Evolutionary conservation across 768 basidiomycete species (phyloP).

Genomic region (Podaxis sp.): DNA sequence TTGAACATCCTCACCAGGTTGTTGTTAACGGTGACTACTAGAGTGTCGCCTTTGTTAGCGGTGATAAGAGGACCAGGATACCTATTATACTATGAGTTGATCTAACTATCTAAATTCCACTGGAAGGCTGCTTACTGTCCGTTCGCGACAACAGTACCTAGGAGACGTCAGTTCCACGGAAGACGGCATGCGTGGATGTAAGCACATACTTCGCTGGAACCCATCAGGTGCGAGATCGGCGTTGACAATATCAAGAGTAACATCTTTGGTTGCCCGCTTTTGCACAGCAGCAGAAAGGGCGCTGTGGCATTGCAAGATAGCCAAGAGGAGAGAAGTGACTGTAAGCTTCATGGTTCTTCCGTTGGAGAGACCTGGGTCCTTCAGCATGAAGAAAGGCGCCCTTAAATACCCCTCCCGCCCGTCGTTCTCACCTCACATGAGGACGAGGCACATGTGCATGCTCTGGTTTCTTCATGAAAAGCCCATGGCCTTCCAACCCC

Average conservation of each 20-base stretch:
- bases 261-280: constrained; percentile 6
- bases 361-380: not conserved
- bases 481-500: not conserved
- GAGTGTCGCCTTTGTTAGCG: constrained; percentile 29
- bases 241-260: constrained; percentile 35
- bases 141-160: constrained; percentile 11
- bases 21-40: constrained; percentile 41
- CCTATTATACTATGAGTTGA: not conserved
- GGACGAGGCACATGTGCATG: not conserved
- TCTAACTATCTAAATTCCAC: not conserved
- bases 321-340: constrained; percentile 16
- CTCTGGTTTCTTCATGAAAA: not conserved
- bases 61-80: constrained; percentile 30
- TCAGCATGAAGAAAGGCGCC: not conserved
- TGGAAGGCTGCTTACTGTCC: not conserved
- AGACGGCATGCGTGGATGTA: not conserved
- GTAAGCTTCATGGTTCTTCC: constrained; percentile 18
- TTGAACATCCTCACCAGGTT: constrained; percentile 25
- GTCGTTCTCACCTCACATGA: not conserved
- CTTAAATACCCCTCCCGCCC: not conserved
- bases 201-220: constrained; percentile 24
- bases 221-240: constrained; percentile 45
- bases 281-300: constrained; percentile 7
- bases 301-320: constrained; percentile 14
- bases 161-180: not conserved